These are phyloP conservation scores for Scheffersomyces ergatensis DNA, from an alignment of 805 yeast species.

Conservation along the genomic window DNA sequence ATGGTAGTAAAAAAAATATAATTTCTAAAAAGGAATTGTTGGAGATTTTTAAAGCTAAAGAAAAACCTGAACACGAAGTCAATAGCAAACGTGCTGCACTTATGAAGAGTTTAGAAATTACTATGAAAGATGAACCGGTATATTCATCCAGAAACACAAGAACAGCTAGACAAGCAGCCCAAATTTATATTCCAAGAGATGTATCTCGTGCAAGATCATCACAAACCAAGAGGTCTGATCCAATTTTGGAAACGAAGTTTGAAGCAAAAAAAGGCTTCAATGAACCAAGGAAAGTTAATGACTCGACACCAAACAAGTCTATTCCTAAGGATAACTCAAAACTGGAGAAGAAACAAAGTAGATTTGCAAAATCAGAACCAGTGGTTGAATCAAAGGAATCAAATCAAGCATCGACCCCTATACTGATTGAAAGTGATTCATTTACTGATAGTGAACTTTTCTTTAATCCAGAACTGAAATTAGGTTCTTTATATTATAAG, in stretches of 20 bases:
- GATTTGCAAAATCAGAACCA: too few relatives aligned
- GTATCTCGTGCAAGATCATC: not conserved
- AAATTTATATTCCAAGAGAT: not conserved
- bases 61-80: not conserved
- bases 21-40: constrained; percentile 15
- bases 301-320: too few relatives aligned
- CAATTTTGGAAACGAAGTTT: too few relatives aligned
- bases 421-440: not conserved
- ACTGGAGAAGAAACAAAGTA: too few relatives aligned
- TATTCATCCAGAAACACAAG: constrained; percentile 7
- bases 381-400: too few relatives aligned
- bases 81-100: constrained; percentile 4
- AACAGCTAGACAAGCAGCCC: constrained; percentile 4
- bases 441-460: not conserved
- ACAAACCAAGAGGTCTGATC: not conserved
- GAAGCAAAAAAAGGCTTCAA: too few relatives aligned
- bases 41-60: constrained; percentile 14
- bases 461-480: constrained; percentile 10
- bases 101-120: constrained; percentile 17
- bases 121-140: constrained; percentile 18
- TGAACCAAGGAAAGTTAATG: too few relatives aligned
- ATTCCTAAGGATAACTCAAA: too few relatives aligned
- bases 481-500: constrained; percentile 16
- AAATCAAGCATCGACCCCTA: too few relatives aligned
- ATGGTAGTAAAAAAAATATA: constrained; percentile 2